Evolutionary conservation across 192 early-diverging fungal species (phyloP).

Genomic region (Radiomyces spectabilis): DNA sequence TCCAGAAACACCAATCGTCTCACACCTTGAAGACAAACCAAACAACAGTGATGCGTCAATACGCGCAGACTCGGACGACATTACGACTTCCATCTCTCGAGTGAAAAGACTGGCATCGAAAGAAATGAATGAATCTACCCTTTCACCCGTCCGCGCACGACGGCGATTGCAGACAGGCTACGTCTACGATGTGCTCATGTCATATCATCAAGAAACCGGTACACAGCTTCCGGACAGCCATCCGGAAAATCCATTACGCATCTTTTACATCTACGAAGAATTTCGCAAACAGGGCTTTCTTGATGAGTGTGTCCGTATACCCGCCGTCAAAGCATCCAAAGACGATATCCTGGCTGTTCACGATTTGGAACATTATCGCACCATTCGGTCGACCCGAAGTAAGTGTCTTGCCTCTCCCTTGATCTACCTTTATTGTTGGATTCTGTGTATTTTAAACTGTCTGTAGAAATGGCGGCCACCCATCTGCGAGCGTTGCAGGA

Average conservation of each 20-base stretch:
- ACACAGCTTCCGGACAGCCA: slow-evolving; percentile 58
- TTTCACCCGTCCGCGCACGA: neutral
- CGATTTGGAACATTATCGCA: neutral
- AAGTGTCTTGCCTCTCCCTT: neutral
- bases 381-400: neutral
- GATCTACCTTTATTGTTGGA: neutral
- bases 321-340: slow-evolving; percentile 32
- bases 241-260: slow-evolving; percentile 69
- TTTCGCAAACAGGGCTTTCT: slow-evolving; percentile 39
- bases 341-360: slow-evolving; percentile 53
- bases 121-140: too few relatives aligned
- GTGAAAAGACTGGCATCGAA: too few relatives aligned
- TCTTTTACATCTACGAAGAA: slow-evolving; percentile 56
- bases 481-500: slow-evolving; percentile 34
- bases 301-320: slow-evolving; percentile 34
- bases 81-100: too few relatives aligned
- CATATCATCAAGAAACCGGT: slow-evolving; percentile 53
- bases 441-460: neutral
- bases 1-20: too few relatives aligned
- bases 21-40: too few relatives aligned
- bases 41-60: too few relatives aligned
- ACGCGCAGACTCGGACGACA: too few relatives aligned
- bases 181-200: slow-evolving; percentile 56
- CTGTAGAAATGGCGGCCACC: slow-evolving; percentile 36
- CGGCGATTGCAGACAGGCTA: slow-evolving; percentile 32